Conservation (phyloP, 805 yeast genomes). For the Citeromyces nyonsensis region DNA sequence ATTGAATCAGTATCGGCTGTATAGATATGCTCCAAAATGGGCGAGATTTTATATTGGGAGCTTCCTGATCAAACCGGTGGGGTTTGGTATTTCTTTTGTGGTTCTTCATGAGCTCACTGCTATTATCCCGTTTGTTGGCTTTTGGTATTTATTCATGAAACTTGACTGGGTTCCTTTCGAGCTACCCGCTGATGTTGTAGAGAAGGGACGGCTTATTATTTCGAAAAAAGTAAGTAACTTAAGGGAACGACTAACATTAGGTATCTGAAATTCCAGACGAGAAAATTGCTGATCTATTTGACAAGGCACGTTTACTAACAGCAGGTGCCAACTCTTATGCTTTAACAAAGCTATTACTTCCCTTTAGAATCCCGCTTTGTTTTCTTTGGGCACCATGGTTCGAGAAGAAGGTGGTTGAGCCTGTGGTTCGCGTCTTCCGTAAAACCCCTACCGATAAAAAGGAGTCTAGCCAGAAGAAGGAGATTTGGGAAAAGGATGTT, state of each 20-base stretch:
- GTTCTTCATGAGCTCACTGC: slow-evolving; percentile 39
- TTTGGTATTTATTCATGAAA: slow-evolving; percentile 34
- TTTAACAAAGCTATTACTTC: slow-evolving; percentile 13
- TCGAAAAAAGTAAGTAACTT: slow-evolving; percentile 17
- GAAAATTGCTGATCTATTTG: slow-evolving; percentile 8
- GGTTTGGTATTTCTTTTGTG: slow-evolving; percentile 26
- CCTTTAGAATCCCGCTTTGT: slow-evolving; percentile 13
- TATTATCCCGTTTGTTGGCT: slow-evolving; percentile 30
- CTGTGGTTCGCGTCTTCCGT: slow-evolving; percentile 10
- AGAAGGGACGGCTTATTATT: slow-evolving; percentile 28
- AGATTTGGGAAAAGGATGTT: slow-evolving; percentile 2
- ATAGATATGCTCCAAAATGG: slow-evolving; percentile 12
- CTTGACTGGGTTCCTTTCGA: slow-evolving; percentile 23
- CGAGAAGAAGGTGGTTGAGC: slow-evolving; percentile 15
- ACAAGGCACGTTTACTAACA: slow-evolving; percentile 12
- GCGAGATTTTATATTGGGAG: slow-evolving; percentile 15
- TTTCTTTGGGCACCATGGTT: slow-evolving; percentile 17
- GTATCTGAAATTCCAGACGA: not conserved
- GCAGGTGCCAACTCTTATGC: slow-evolving; percentile 22
- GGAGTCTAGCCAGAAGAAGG: slow-evolving; percentile 4
- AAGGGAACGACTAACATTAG: too few species aligned
- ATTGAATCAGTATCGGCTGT: slow-evolving; percentile 14
- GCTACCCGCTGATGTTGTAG: slow-evolving; percentile 31
- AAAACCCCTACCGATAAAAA: slow-evolving; percentile 2
- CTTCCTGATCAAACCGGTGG: slow-evolving; percentile 15